Conservation (phyloP, 2,329 filamentous ascomycete genomes). For the Trichoderma hamatum region DNA sequence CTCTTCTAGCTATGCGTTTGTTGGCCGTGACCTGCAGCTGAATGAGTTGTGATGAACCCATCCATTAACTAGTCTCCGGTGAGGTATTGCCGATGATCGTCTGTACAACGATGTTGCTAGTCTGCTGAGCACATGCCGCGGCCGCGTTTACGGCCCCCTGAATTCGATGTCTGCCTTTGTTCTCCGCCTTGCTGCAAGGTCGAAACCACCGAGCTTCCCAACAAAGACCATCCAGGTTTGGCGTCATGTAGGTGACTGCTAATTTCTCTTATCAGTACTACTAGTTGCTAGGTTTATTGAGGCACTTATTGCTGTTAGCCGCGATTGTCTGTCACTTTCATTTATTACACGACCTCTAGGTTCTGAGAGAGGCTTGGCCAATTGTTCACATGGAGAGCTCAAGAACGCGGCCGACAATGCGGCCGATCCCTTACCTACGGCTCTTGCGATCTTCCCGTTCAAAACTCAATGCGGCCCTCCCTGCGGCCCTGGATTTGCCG, state of each 20-base stretch:
- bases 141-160: constrained; percentile 12
- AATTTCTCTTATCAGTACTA: not conserved
- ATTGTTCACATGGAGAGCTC: constrained; percentile 7
- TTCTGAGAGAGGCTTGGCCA: not conserved
- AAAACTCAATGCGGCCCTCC: constrained; percentile 28
- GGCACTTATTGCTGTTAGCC: not conserved
- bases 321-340: not conserved
- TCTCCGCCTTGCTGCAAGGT: not conserved
- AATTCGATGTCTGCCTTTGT: constrained; percentile 5
- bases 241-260: not conserved
- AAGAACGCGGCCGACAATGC: constrained; percentile 8
- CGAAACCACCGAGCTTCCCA: not conserved
- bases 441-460: constrained; percentile 27
- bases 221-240: not conserved
- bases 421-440: constrained; percentile 4
- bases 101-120: not conserved
- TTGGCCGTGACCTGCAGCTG: not conserved
- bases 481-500: constrained; percentile 27
- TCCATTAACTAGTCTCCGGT: not conserved
- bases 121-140: not conserved
- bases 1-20: not conserved
- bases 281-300: not conserved
- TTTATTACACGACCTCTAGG: not conserved
- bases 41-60: constrained; percentile 13
- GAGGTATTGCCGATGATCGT: not conserved